Evolutionary conservation across 805 yeast species (phyloP).

Genomic region (Wickerhamiella qilinensis): DNA sequence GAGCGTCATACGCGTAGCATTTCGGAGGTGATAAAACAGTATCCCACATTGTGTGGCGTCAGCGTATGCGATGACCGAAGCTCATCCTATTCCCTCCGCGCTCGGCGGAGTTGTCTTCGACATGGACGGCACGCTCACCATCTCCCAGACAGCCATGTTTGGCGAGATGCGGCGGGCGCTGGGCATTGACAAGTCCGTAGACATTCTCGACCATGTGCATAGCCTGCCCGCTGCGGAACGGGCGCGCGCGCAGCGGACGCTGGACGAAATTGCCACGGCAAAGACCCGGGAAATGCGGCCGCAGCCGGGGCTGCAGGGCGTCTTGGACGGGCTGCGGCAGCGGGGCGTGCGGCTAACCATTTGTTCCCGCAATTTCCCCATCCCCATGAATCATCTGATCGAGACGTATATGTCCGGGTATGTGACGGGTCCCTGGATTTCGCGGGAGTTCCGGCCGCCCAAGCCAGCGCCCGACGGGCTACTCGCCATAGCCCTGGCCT

Average conservation of each 20-base stretch:
- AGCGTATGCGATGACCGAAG: neutral
- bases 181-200: conserved; percentile 31
- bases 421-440: conserved; percentile 34
- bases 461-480: conserved; percentile 55
- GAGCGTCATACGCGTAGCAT: too few relatives aligned
- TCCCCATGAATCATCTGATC: conserved; percentile 40
- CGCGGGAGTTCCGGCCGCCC: conserved; percentile 50
- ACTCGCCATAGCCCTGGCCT: conserved; percentile 33
- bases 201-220: conserved; percentile 37
- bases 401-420: conserved; percentile 27
- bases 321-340: conserved; percentile 23
- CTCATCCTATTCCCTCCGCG: neutral
- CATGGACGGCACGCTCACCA: conserved; percentile 65
- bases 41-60: neutral
- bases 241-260: conserved; percentile 29
- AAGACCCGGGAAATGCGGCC: conserved; percentile 45
- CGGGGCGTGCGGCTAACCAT: conserved; percentile 32
- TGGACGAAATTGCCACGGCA: conserved; percentile 38
- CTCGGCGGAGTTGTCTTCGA: conserved; percentile 49
- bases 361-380: conserved; percentile 43
- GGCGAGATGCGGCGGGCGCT: conserved; percentile 44
- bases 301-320: conserved; percentile 30
- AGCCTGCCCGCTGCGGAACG: conserved; percentile 27
- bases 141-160: conserved; percentile 33
- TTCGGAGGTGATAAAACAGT: neutral